Evolutionary conservation across 495 filamentous ascomycete genomes (phyloP).

Genomic region (Penicillium alfredii): DNA sequence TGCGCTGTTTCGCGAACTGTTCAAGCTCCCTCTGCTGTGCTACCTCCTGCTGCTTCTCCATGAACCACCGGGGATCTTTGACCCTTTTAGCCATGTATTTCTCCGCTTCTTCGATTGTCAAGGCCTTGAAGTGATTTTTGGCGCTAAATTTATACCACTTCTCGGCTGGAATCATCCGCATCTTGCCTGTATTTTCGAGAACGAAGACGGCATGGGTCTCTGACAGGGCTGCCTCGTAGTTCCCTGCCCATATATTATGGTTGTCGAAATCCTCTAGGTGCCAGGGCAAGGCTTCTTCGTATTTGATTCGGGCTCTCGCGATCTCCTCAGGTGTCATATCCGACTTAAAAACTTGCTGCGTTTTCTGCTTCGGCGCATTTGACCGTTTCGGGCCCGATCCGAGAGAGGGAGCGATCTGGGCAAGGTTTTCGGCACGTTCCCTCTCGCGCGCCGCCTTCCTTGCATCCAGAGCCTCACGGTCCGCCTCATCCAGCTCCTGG

Average conservation of each 20-base stretch:
- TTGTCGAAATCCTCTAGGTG: constrained; percentile 94
- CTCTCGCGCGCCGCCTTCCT: constrained; percentile 72
- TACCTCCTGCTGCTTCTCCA: constrained; percentile 53
- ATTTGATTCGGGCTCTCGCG: constrained; percentile 71
- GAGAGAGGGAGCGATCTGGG: constrained; percentile 76
- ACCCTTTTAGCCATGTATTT: constrained; percentile 67
- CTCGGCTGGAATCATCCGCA: constrained; percentile 84
- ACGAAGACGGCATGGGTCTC: constrained; percentile 71
- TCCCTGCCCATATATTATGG: constrained; percentile 87
- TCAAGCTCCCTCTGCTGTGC: constrained; percentile 46
- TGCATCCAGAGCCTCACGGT: constrained; percentile 65
- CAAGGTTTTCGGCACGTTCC: constrained; percentile 73
- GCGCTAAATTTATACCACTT: constrained; percentile 91
- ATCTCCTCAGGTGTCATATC: constrained; percentile 79
- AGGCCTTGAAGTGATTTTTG: constrained; percentile 73
- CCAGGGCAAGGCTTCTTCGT: constrained; percentile 94
- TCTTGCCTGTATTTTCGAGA: constrained; percentile 52
- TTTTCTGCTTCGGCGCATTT: constrained; percentile 56
- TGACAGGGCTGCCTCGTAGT: constrained; percentile 78
- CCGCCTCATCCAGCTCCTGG: constrained; percentile 50
- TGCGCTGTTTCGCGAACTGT: constrained; percentile 41
- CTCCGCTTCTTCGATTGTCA: constrained; percentile 82
- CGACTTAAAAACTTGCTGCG: constrained; percentile 63
- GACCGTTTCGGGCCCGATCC: constrained; percentile 56
- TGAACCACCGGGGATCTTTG: constrained; percentile 72